Evolutionary conservation across 441 rosid species (phyloP).

Genomic region (Dalechampia spathulata): DNA sequence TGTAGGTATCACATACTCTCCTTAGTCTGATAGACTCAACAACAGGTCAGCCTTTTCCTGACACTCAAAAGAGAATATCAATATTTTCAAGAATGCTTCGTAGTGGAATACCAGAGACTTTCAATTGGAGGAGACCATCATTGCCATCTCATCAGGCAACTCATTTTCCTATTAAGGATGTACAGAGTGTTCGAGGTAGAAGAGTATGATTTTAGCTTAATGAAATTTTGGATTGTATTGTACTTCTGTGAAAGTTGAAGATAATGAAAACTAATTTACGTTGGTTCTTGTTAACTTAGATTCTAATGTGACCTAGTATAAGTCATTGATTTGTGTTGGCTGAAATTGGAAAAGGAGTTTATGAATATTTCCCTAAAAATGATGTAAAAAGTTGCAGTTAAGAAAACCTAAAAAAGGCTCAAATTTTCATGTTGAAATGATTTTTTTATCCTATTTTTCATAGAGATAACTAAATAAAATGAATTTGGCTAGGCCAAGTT

Average conservation of each 20-base stretch:
- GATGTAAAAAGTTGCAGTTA: too few species aligned
- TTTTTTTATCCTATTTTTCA: too few species aligned
- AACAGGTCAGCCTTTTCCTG: conserved; percentile 65
- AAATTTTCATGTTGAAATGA: too few species aligned
- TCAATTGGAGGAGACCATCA: conserved; percentile 56
- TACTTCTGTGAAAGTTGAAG: conserved; percentile 1
- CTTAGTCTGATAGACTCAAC: conserved; percentile 81
- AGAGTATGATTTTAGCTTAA: neutral
- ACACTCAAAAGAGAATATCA: conserved; percentile 51
- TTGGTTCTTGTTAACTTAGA: neutral
- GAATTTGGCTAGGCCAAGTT: too few species aligned
- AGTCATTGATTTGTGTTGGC: neutral
- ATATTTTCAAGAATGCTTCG: conserved; percentile 77
- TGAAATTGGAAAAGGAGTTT: neutral
- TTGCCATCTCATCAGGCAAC: conserved; percentile 34
- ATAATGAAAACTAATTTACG: neutral
- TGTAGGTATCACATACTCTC: conserved; percentile 93
- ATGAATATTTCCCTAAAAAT: neutral
- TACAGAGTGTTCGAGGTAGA: conserved; percentile 36
- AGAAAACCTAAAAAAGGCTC: too few species aligned
- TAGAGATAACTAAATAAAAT: too few species aligned
- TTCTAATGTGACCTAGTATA: neutral
- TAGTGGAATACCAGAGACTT: conserved; percentile 72
- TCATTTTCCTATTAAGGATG: conserved; percentile 35
- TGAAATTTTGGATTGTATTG: conserved; percentile 4